Evolutionary conservation across 2,329 filamentous ascomycete species (phyloP).

Genomic region (Aspergillus fijiensis): DNA sequence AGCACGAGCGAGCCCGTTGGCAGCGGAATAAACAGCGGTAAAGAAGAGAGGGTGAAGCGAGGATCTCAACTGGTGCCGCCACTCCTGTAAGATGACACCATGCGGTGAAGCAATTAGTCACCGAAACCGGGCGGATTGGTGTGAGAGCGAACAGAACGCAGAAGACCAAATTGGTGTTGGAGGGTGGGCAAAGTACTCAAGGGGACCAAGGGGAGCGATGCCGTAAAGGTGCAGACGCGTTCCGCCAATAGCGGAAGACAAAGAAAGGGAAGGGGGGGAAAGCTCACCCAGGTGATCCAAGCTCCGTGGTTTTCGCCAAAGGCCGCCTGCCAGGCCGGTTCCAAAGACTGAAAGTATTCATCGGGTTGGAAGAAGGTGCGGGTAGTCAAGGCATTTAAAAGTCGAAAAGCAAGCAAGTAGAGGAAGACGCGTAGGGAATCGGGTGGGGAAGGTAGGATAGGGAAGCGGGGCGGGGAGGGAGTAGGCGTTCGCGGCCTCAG

Average conservation of each 20-base stretch:
- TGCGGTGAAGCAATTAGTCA: constrained; percentile 10
- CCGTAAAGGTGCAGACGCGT: not conserved
- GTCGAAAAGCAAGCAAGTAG: constrained; percentile 64
- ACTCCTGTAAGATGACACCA: constrained; percentile 66
- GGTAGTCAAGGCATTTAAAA: constrained; percentile 74
- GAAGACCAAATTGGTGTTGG: not conserved
- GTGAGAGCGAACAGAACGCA: not conserved
- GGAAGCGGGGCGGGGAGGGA: constrained; percentile 1
- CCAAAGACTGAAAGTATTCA: constrained; percentile 93
- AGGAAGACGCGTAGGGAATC: constrained; percentile 32
- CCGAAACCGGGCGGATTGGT: not conserved
- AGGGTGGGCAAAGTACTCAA: not conserved
- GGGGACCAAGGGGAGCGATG: not conserved
- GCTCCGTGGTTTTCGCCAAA: constrained; percentile 76
- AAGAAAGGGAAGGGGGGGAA: not conserved
- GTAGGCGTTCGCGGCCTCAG: constrained; percentile 3
- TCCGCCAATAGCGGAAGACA: not conserved
- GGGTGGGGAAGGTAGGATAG: constrained; percentile 13
- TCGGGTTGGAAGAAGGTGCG: constrained; percentile 97
- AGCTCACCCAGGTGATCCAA: constrained; percentile 91
- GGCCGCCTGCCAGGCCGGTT: constrained; percentile 87
- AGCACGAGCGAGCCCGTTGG: constrained; percentile 56
- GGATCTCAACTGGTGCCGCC: constrained; percentile 81
- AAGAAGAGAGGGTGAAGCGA: constrained; percentile 91
- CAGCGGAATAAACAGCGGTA: constrained; percentile 67